Percentiles rank a stretch among this genome's conserved stretches.
Conservation (phyloP, 2,329 filamentous ascomycete species). For the Neofusicoccum parvum region DNA sequence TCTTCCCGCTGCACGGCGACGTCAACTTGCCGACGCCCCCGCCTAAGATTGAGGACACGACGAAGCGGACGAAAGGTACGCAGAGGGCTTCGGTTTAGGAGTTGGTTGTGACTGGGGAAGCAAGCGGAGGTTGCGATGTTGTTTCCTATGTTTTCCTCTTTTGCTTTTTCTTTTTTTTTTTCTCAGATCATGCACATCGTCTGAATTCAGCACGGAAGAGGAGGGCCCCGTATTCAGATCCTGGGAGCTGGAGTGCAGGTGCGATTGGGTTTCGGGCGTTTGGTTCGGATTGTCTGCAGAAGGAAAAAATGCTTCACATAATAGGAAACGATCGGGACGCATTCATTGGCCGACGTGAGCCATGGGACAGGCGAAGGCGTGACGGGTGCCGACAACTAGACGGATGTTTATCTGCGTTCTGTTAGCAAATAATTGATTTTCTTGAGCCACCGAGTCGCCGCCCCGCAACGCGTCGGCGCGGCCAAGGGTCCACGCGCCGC, state of each 20-base stretch:
- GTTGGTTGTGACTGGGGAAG: neutral
- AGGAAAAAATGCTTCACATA: neutral
- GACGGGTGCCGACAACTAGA: neutral
- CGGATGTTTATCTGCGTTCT: neutral
- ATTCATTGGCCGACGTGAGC: neutral
- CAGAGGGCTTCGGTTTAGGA: too few relatives aligned
- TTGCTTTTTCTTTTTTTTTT: too few relatives aligned
- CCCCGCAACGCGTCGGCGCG: neutral
- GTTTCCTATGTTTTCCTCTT: too few relatives aligned
- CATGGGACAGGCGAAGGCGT: too few relatives aligned
- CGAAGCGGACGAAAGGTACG: too few relatives aligned
- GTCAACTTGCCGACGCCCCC: neutral
- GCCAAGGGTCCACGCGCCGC: neutral
- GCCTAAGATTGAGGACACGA: too few relatives aligned
- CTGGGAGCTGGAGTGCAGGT: too few relatives aligned
- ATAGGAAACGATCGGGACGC: neutral
- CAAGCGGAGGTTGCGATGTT: neutral
- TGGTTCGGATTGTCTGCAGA: neutral
- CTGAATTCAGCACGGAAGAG: too few relatives aligned
- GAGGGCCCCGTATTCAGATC: neutral
- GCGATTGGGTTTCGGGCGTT: too few relatives aligned
- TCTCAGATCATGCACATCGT: too few relatives aligned
- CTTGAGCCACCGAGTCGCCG: neutral
- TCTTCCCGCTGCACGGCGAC: neutral
- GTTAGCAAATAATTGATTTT: constrained; percentile 1